phyloP scores from a whole-genome alignment of 768 basidiomycete genomes.

The Trametes meyenii region DNA sequence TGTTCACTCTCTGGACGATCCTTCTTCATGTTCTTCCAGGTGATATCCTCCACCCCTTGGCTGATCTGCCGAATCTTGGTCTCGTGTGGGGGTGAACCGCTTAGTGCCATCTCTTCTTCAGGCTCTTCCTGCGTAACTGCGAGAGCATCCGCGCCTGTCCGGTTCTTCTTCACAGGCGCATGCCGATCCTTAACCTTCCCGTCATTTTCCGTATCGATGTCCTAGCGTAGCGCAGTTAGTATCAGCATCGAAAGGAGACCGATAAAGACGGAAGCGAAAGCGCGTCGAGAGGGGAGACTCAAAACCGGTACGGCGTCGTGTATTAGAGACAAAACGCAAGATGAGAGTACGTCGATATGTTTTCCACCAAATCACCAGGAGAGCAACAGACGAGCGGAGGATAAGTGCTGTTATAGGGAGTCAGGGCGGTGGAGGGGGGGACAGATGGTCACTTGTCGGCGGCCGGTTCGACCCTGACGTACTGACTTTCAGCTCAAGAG shows the following conservation, averaged over 20 bases:
- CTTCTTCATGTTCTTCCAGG: conserved; percentile 59
- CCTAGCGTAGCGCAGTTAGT: conserved; percentile 25
- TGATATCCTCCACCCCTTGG: conserved; percentile 77
- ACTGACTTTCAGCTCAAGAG: no score
- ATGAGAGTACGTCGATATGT: no score
- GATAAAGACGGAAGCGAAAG: conserved; percentile 4
- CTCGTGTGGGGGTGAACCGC: conserved; percentile 74
- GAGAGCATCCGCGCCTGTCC: conserved; percentile 46
- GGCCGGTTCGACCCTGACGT: no score
- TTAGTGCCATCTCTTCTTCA: conserved; percentile 46
- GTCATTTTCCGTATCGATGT: conserved; percentile 29
- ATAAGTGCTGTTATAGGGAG: no score
- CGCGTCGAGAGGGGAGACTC: no score
- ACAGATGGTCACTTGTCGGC: no score
- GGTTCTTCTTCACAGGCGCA: conserved; percentile 78
- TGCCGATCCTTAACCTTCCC: conserved; percentile 53
- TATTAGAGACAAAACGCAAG: not conserved
- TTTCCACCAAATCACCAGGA: no score
- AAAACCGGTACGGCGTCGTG: not conserved
- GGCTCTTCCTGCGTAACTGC: conserved; percentile 56
- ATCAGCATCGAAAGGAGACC: conserved; percentile 18
- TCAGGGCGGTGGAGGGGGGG: no score
- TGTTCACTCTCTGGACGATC: conserved; percentile 19
- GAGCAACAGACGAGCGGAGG: no score
- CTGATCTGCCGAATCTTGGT: conserved; percentile 80